Evolutionary conservation across 805 yeast genomes (phyloP), one percentile per base, ranked within the genome.

Genomic region (Blastobotrys muscicola): DNA sequence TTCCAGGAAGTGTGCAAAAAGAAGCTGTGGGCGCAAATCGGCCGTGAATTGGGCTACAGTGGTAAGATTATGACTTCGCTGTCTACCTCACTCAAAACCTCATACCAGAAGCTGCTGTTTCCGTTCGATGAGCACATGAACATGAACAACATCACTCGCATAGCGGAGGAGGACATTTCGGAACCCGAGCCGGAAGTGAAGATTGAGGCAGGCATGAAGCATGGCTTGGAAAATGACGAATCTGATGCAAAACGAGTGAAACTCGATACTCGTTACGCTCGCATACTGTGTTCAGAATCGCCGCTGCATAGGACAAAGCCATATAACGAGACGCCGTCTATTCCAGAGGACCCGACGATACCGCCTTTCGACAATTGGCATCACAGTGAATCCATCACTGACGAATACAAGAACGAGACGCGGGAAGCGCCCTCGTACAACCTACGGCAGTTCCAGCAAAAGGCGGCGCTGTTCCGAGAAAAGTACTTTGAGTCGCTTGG

Each of bases 21-120:
- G 44, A 82, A 82, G 54, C 66, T 76, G 38, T 85, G 95, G 95
- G 86, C 86, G 1, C 86, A 82, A 55, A 73, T 85, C 8, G 90
- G 90, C 10, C 68, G 87, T 43, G 94, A 84, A 52, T 63, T 85
- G 40, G 94, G 94, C 0, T 82, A 79, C 57, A 72, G 76, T 29
- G 86, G 85, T 2, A 72, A 77, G 51, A 77, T 79, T 41, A 78
- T 80, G 74, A 78, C 84, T 29, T 79, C 86, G 9, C 59, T 82
- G 37, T 78, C 85, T 10, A 74, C 86, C 11, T 73, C 86, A 1
- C 63, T 83, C 47, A 76, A 80, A 54, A 60, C 75, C 1, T 74
- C 82, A 0, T 80, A 80, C 53, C 68, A 70, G 46, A 70, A 72
- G 47, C 63, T 71, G 12, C 49, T 76, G 8, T 41, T 26, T 10